Percentiles rank a stretch among this genome's conserved stretches.
Evolutionary conservation across 768 basidiomycete species (phyloP).

Genomic region (Amanita polypyramis): DNA sequence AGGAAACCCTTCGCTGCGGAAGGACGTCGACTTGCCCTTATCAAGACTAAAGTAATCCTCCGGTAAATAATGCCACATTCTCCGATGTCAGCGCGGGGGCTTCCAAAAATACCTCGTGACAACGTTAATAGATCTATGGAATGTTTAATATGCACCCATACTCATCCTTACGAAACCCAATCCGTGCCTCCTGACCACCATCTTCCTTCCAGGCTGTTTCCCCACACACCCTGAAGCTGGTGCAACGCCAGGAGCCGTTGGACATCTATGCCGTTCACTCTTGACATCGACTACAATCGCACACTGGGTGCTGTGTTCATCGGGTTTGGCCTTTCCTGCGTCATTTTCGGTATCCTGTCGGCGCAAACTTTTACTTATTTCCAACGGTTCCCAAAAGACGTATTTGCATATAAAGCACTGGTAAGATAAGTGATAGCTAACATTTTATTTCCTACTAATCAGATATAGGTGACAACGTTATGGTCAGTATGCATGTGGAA

Average conservation of each 20-base stretch:
- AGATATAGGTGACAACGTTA: conserved; percentile 17
- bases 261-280: conserved; percentile 1
- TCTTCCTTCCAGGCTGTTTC: background rate
- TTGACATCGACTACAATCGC: conserved; percentile 5
- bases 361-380: conserved; percentile 29
- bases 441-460: background rate
- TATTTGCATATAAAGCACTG: conserved; percentile 21
- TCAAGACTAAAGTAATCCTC: too few species aligned
- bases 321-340: conserved; percentile 28
- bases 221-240: conserved; percentile 1
- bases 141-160: background rate
- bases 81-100: too few species aligned
- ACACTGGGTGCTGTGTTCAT: conserved; percentile 30
- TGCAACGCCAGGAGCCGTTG: conserved; percentile 1
- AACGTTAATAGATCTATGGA: background rate
- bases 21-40: too few species aligned
- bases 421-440: conserved; percentile 14
- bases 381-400: conserved; percentile 27
- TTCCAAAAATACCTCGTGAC: background rate
- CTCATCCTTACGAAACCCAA: background rate
- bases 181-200: background rate
- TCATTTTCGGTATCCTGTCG: conserved; percentile 28
- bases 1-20: too few species aligned
- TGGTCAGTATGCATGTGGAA: conserved; percentile 14
- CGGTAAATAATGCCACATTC: too few species aligned